Base-by-base conservation (phyloP, 2,329 filamentous ascomycete species). In the Aureobasidium sp. region DNA sequence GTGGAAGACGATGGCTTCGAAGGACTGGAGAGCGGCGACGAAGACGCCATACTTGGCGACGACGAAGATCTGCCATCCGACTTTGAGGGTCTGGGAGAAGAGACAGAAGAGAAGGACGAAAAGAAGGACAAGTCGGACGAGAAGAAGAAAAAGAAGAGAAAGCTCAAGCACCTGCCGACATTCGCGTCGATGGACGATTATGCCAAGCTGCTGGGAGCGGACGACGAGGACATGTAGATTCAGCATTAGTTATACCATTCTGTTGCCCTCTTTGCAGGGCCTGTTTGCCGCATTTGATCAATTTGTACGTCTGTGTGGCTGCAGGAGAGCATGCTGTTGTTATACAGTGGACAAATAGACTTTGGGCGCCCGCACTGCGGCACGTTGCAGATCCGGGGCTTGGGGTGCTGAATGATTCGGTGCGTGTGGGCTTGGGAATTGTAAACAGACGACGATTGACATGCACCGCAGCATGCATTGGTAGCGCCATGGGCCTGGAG, bases 111-210 rank as follows among this genome's bases (percentile, higher is more conserved):
- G 22, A 76, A 75, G 67, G 78, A 79, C 27, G 45, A 31, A 9
- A 72, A 72, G n/a, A 67, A 72, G 42, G 64, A 75, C 42, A 72
- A 75, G 63, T 76, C 74, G 63, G 71, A 75, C 63, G 69, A 70
- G 62, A 75, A 78, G 73, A 82, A 80, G 68, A 82, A 84, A 72
- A 90, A 89, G 78, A 87, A 84, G 78, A 91, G 87, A 82, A 90
- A 90, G 78, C 81, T 97, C 74, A 96, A 91, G 82, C 85, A 86
- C 66, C 79, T 99, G 68, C 94, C 94, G 7, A 95, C 86, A 39
- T 99, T 99, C 78, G 94, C 95, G 22, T 95, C 90, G 36, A 88
- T 83, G 36, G 94, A 97, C 61, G 94, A 97, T 73, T 99, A 97
- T 75, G 93, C 91, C 17, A 89, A 88, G 69, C 82, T 75, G 66